A percentile compares a stretch with the other conserved stretches of the same genome.
Evolutionary conservation across 2,329 filamentous ascomycete genomes (phyloP).

Genomic region (Scopulariopsis brevicaulis): DNA sequence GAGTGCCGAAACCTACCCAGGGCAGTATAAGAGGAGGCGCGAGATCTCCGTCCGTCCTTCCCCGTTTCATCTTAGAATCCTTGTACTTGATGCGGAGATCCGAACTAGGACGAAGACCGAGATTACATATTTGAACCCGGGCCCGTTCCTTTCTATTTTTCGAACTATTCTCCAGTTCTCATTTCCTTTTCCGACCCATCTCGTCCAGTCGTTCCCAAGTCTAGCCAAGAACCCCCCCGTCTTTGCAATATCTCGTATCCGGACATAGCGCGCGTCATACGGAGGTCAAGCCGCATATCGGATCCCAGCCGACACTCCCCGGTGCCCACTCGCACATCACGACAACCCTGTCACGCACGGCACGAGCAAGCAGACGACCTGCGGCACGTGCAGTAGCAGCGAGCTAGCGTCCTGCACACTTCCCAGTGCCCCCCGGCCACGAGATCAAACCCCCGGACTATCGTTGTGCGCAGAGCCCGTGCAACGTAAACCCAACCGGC

Average conservation of each 20-base stretch:
- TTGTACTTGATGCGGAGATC: background rate
- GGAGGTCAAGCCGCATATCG: background rate
- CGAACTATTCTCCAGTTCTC: background rate
- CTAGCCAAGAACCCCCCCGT: background rate
- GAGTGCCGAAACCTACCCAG: background rate
- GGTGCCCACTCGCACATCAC: background rate
- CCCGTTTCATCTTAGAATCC: background rate
- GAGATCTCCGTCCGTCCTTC: background rate
- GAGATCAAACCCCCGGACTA: background rate
- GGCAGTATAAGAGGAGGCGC: background rate
- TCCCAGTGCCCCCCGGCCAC: too few species aligned
- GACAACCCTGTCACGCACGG: background rate
- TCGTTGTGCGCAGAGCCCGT: background rate
- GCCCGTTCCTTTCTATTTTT: background rate
- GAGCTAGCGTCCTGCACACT: background rate
- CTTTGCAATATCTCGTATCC: background rate
- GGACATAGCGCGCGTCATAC: background rate
- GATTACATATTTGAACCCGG: background rate
- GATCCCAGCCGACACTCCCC: background rate
- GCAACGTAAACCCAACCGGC: background rate
- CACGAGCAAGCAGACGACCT: background rate
- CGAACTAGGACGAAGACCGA: background rate
- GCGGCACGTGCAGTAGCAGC: background rate
- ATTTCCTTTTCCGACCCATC: background rate
- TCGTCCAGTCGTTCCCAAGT: background rate